Conservation (phyloP, 352 stramenopile genomes). For the Pythium vanterpoolii region DNA sequence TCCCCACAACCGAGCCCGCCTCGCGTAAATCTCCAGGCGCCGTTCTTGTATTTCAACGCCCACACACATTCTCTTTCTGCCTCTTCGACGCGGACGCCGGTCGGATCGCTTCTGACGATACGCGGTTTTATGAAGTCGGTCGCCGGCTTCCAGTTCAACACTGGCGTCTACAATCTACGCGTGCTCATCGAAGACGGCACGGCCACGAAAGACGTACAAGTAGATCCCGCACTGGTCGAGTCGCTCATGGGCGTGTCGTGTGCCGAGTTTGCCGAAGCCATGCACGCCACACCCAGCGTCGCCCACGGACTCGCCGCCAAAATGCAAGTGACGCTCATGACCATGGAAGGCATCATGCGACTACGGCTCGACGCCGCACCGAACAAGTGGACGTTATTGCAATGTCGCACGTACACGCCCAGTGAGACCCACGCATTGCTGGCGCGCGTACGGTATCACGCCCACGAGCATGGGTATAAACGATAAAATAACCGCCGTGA, state of each 20-base stretch:
- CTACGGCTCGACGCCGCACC: conserved; percentile 19
- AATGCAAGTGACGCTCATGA: conserved; percentile 84
- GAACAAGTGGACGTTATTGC: conserved; percentile 41
- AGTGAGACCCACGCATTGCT: conserved; percentile 42
- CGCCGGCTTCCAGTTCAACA: conserved; percentile 76
- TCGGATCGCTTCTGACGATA: conserved; percentile 26
- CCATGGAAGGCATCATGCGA: conserved; percentile 77
- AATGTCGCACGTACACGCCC: conserved; percentile 41
- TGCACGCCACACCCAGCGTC: conserved; percentile 54
- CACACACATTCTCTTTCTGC: background rate
- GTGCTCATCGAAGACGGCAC: conserved; percentile 80
- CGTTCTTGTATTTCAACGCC: conserved; percentile 29
- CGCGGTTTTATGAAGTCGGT: conserved; percentile 82
- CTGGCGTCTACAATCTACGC: conserved; percentile 60
- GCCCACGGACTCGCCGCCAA: conserved; percentile 59
- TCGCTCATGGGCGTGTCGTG: conserved; percentile 75
- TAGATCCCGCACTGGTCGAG: conserved; percentile 58
- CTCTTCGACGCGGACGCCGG: background rate
- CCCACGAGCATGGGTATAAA: background rate
- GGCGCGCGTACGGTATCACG: conserved; percentile 33
- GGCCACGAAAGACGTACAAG: conserved; percentile 40
- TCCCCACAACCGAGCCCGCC: background rate
- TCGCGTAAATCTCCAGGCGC: conserved; percentile 9
- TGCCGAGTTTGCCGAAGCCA: conserved; percentile 58
- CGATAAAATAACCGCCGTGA: too few relatives aligned